Evolutionary conservation across 169 alveolate genomes (phyloP), one percentile per base, ranked within the genome.

Genomic region (Cytauxzoon felis): DNA sequence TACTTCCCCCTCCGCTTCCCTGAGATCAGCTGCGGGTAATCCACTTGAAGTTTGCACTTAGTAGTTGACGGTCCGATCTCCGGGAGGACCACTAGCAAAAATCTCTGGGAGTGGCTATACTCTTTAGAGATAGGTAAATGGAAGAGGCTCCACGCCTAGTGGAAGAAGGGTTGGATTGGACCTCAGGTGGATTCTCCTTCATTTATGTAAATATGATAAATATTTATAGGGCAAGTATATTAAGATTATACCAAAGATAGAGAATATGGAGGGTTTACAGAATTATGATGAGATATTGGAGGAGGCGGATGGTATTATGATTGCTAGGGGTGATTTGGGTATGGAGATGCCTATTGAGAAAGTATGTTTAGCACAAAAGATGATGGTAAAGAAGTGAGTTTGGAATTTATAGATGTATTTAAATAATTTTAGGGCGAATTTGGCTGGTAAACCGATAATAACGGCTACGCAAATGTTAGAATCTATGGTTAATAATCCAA

Each of bases 381-480:
- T 93, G 85, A 94, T 95, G 96, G 95, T 96, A 64, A 89, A 95
- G 47, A 95, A 89, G 91, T 82, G 68, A 78, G 82, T 32, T 23
- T 34, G 32, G 5, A 33, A 11, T 43, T 5, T 4, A 5, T 23
- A 32, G 9, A n/a, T 29, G 18, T 51, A 36, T 73, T 62, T 60
- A 23, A 18, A 50, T 2, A 23, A 3, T 23, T 50, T 23, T 50
- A 30, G 82, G 93, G 63, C 93, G 97, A 94, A 94, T 68, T 88
- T 91, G 26, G 93, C 90, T 16, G 98, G 98, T 6, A 96, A 96
- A 73, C 99, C 99, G 38, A 97, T 95, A 16, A 91, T 98, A 30
- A 94, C 97, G 26, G 99, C 99, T 24, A 98, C 99, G 1, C 98
- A 98, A 89, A 96, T 98, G 98, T 84, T 97, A 57, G 99, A 95